Evolutionary conservation across 805 yeast species (phyloP).

Genomic region (Ogataea methanolica): DNA sequence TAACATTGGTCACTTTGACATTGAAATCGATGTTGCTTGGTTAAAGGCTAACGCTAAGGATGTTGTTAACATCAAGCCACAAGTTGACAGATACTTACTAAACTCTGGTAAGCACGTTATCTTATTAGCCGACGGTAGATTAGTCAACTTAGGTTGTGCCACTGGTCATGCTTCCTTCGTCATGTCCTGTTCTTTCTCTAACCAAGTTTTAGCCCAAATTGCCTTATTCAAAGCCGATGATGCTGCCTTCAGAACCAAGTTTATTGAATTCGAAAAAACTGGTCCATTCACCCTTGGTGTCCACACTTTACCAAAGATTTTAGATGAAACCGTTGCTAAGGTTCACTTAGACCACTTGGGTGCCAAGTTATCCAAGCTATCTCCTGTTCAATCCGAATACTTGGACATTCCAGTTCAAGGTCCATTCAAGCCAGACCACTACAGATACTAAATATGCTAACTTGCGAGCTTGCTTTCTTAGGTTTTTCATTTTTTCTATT

Average conservation of each 20-base stretch:
- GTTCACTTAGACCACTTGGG: conserved; percentile 94
- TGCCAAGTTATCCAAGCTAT: conserved; percentile 75
- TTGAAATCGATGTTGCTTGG: conserved; percentile 99
- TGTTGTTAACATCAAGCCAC: conserved; percentile 97
- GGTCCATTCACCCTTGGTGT: conserved; percentile 91
- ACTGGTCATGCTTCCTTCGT: conserved; percentile 99
- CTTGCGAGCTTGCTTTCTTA: background rate
- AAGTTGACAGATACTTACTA: conserved; percentile 95
- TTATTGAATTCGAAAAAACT: conserved; percentile 86
- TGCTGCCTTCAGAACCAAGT: conserved; percentile 69
- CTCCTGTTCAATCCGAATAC: conserved; percentile 85
- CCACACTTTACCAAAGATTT: conserved; percentile 93
- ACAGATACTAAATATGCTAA: conserved; percentile 72
- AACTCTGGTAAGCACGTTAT: conserved; percentile 88
- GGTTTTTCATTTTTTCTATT: background rate
- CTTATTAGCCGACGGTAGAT: conserved; percentile 98
- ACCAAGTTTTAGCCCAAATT: conserved; percentile 98
- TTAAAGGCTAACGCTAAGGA: conserved; percentile 89
- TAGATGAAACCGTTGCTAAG: conserved; percentile 98
- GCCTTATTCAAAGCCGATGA: conserved; percentile 91
- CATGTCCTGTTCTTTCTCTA: conserved; percentile 99
- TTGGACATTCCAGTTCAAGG: conserved; percentile 88
- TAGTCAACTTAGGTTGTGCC: conserved; percentile 99
- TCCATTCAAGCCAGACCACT: conserved; percentile 97
- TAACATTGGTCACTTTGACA: conserved; percentile 99